Base-by-base conservation (phyloP, 2,329 filamentous ascomycete genomes). In the Stagonosporopsis cucurbitacearum region DNA sequence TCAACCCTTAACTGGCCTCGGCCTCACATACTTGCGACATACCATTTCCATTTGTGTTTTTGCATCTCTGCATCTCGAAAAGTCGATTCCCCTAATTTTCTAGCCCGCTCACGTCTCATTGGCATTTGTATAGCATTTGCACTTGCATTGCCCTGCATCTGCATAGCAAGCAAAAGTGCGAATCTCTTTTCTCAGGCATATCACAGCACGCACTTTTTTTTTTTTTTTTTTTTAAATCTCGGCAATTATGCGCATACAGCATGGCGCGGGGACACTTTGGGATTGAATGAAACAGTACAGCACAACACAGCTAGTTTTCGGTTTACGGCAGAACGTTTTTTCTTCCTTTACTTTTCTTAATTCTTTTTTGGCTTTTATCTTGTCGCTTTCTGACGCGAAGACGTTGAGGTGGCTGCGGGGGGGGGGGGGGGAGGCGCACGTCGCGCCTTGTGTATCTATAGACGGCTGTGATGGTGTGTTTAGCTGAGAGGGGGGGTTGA, bases 101-200 rank as follows among this genome's bases (percentile, higher is more conserved):
- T 52, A 52, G 12, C 9, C 26, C 26, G 26, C 25, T 2, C 36
- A 20, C 41, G 43, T 57, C 48, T n/a, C 20, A 37, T 47, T 41
- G 44, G 32, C 33, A 19, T n/a, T 7, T n/a, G n/a, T 17, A n/a
- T n/a, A n/a, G n/a, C n/a, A n/a, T n/a, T n/a, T n/a, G n/a, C n/a
- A n/a, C n/a, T n/a, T n/a, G n/a, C n/a, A n/a, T n/a, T n/a, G n/a
- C n/a, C n/a, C 32, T 33, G 32, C 35, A 37, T 20, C 57, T 54
- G 62, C 62, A 57, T 57, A 30, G 54, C 57, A 57, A 35, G 55
- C 52, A 57, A 60, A 50, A 59, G 58, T 56, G 54, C 25, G 20
- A 35, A 20, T 22, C 33, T 44, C 20, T 36, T 46, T 54, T 45
- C 46, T 36, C 53, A 9, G 9, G 5, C 25, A 50, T 20, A 25